These are phyloP conservation scores for Monosporozyma servazzii DNA, from an alignment of 805 yeast species.

Conservation along the genomic window DNA sequence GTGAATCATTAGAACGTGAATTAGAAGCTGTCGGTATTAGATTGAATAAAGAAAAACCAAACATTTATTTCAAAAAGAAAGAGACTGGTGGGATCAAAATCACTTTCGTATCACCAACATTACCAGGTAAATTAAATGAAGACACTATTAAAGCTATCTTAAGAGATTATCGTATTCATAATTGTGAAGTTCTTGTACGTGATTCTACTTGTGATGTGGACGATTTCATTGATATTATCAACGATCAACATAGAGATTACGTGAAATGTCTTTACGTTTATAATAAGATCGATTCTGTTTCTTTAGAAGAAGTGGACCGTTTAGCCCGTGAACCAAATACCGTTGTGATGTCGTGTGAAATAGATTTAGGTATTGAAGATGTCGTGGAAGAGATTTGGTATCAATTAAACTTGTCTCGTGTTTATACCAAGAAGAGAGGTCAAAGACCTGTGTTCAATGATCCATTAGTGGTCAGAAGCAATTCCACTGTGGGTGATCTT, in stretches of 20 bases:
- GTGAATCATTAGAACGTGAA: slow-evolving; percentile 78
- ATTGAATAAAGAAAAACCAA: slow-evolving; percentile 72
- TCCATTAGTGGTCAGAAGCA: slow-evolving; percentile 81
- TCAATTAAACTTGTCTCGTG: slow-evolving; percentile 65
- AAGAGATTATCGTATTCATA: slow-evolving; percentile 82
- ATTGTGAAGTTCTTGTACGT: slow-evolving; percentile 84
- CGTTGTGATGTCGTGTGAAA: slow-evolving; percentile 85
- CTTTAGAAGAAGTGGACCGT: slow-evolving; percentile 87
- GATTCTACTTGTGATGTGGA: slow-evolving; percentile 88
- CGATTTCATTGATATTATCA: slow-evolving; percentile 85
- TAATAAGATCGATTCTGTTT: slow-evolving; percentile 92
- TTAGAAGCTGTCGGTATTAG: slow-evolving; percentile 91
- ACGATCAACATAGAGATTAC: slow-evolving; percentile 79
- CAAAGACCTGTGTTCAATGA: slow-evolving; percentile 70
- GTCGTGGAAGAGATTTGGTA: slow-evolving; percentile 92
- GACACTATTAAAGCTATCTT: slow-evolving; percentile 67
- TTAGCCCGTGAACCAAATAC: slow-evolving; percentile 90
- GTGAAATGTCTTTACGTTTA: slow-evolving; percentile 88
- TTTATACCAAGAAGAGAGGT: slow-evolving; percentile 86
- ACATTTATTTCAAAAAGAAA: slow-evolving; percentile 64
- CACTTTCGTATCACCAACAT: slow-evolving; percentile 70
- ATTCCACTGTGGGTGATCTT: slow-evolving; percentile 72
- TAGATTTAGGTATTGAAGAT: slow-evolving; percentile 78
- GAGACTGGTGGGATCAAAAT: slow-evolving; percentile 88
- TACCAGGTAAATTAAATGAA: slow-evolving; percentile 57